Evolutionary conservation across 2,329 filamentous ascomycete species (phyloP).

Genomic region (Pestalotiopsis sp.): DNA sequence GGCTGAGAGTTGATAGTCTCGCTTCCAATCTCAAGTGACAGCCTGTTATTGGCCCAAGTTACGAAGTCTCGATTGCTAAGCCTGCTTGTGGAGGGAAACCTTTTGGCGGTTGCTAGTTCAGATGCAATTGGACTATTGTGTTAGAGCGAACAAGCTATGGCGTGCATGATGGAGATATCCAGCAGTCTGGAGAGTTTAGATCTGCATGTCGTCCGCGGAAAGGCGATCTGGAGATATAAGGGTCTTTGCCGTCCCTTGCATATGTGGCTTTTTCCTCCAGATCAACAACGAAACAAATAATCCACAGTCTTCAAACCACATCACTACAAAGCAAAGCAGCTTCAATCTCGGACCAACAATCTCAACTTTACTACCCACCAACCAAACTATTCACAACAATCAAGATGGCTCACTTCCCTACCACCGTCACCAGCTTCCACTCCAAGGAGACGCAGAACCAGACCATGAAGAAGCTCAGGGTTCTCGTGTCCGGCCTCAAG

Average conservation of each 20-base stretch:
- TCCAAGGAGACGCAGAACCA: constrained; percentile 1
- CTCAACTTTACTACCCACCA: not conserved
- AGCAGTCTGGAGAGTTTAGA: not conserved
- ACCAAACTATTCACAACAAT: not conserved
- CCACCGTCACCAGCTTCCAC: constrained; percentile 10
- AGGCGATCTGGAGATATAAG: constrained; percentile 2
- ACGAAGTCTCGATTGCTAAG: not conserved
- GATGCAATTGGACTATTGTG: not conserved
- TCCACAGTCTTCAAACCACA: not conserved
- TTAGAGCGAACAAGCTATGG: not conserved
- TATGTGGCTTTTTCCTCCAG: not conserved
- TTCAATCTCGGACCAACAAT: not conserved
- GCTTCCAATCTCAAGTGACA: not conserved
- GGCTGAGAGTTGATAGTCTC: not conserved
- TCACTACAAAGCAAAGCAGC: not conserved
- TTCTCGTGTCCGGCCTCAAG: constrained; percentile 1
- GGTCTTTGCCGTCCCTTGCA: constrained; percentile 1
- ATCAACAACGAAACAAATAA: not conserved
- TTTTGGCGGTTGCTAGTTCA: not conserved
- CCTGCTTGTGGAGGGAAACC: not conserved
- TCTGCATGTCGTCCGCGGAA: not conserved
- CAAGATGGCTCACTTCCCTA: constrained; percentile 3
- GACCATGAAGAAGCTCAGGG: constrained; percentile 1
- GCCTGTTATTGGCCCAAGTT: not conserved
- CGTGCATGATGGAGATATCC: not conserved